These are phyloP conservation scores for Ascochyta lentis DNA, from an alignment of 2,329 filamentous ascomycete genomes.

Conservation along the genomic window DNA sequence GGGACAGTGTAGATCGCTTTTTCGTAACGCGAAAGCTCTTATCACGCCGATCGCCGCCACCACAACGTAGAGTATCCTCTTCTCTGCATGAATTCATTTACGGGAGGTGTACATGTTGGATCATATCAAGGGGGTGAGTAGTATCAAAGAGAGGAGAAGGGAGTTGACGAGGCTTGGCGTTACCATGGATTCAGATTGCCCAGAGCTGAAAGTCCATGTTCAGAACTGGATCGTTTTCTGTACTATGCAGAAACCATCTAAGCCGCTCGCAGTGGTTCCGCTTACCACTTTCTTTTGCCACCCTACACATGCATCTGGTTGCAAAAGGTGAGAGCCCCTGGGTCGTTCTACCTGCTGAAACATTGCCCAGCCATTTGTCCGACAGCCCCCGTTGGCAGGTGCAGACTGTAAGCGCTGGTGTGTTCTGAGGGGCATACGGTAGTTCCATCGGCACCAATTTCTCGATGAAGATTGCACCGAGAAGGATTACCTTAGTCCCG, in stretches of 20 bases:
- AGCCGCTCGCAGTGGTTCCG: too few relatives aligned
- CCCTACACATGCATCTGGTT: neutral
- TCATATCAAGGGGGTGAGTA: too few relatives aligned
- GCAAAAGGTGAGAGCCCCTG: neutral
- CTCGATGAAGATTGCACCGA: slow-evolving; percentile 4
- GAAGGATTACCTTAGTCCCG: neutral
- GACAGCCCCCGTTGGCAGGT: neutral
- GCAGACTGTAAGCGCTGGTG: neutral
- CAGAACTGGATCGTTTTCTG: neutral
- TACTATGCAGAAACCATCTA: neutral
- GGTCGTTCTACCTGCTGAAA: neutral
- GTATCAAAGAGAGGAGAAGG: neutral
- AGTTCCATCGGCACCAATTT: neutral
- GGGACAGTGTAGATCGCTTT: too few relatives aligned
- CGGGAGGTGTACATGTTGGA: neutral
- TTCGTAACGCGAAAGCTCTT: too few relatives aligned
- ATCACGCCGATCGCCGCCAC: too few relatives aligned
- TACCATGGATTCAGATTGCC: neutral
- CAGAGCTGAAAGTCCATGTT: neutral
- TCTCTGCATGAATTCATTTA: too few relatives aligned
- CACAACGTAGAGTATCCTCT: too few relatives aligned
- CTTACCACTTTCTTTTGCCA: neutral
- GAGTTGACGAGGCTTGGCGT: neutral
- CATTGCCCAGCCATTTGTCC: neutral
- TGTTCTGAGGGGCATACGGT: neutral